These are phyloP conservation scores for Gossypium schwendimanii DNA, from an alignment of 441 rosid genomes.

Conservation along the genomic window DNA sequence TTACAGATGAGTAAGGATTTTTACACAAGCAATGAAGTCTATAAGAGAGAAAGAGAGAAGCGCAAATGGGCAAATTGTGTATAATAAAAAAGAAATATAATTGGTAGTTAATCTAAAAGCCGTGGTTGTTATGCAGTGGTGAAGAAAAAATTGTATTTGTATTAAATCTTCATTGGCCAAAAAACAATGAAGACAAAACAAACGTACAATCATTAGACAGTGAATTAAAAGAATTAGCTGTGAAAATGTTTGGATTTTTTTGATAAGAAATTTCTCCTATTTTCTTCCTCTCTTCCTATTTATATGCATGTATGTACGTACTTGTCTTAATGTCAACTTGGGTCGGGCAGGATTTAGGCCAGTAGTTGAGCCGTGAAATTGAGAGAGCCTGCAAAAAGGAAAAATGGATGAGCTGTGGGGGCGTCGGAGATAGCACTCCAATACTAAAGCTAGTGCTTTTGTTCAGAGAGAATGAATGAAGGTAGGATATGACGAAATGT, in stretches of 20 bases:
- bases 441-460: too few relatives aligned
- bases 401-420: too few relatives aligned
- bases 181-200: conserved; percentile 14
- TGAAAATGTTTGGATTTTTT: conserved; percentile 4
- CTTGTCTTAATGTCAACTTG: not conserved
- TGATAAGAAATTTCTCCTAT: not conserved
- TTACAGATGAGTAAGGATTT: not conserved
- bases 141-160: not conserved
- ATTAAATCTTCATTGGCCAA: not conserved
- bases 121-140: conserved; percentile 19
- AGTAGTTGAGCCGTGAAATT: too few relatives aligned
- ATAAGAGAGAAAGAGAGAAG: not conserved
- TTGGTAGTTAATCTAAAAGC: conserved; percentile 20
- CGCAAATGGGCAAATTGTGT: not conserved
- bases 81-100: not conserved
- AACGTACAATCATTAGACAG: conserved; percentile 13
- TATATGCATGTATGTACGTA: not conserved
- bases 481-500: too few relatives aligned
- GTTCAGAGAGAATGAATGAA: too few relatives aligned
- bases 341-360: too few relatives aligned
- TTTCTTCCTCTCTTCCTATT: not conserved
- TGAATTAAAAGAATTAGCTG: not conserved
- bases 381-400: too few relatives aligned
- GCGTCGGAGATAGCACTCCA: too few relatives aligned
- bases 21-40: not conserved